A percentile compares a stretch with the other conserved stretches of the same genome.
These are phyloP conservation scores for Blepharisma japonicum DNA, from an alignment of 73 alveolate species.

Conservation along the genomic window DNA sequence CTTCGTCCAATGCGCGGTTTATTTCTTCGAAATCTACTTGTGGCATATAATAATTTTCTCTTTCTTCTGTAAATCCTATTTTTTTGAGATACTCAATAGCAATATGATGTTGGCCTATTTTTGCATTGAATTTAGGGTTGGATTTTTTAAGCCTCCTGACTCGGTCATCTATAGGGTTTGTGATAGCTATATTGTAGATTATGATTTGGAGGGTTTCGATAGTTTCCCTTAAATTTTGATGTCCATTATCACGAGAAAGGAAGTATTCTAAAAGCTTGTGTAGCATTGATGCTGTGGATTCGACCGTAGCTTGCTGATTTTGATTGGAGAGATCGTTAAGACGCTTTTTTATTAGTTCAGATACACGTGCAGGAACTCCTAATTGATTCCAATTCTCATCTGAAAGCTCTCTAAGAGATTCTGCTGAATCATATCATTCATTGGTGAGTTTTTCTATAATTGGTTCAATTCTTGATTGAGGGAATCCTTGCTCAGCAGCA, in stretches of 20 bases:
- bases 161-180: not conserved
- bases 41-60: not conserved
- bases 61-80: not conserved
- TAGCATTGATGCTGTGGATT: not conserved
- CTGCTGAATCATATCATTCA: slow-evolving; percentile 9
- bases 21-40: not conserved
- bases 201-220: not conserved
- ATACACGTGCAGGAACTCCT: not conserved
- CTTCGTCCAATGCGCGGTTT: not conserved
- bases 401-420: not conserved
- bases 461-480: not conserved
- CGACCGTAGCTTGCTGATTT: not conserved
- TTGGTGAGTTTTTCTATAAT: not conserved
- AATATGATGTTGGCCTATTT: not conserved
- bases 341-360: slow-evolving; percentile 5
- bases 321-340: not conserved
- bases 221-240: not conserved
- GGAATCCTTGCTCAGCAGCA: not conserved
- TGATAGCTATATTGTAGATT: not conserved
- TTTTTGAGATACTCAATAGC: not conserved
- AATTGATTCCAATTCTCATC: not conserved
- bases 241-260: not conserved
- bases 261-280: not conserved
- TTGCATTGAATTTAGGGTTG: slow-evolving; percentile 9
- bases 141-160: not conserved